Evolutionary conservation across 306 rosid species (phyloP), one percentile per base, ranked within the genome.

Genomic region (Prunus mongolica): DNA sequence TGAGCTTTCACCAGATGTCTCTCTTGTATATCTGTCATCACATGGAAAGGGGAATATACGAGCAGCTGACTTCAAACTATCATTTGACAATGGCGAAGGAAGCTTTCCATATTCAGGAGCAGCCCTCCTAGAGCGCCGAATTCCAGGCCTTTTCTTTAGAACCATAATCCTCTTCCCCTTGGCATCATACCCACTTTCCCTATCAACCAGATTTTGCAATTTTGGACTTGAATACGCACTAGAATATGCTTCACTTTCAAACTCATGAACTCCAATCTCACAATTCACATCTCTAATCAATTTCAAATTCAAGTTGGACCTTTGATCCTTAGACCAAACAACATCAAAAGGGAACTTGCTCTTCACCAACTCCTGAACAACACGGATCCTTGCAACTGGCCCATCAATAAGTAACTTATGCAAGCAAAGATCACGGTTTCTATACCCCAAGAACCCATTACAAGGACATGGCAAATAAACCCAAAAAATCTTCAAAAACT

Each of bases 381-480:
- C 83, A 52, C 61, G 75, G 79, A 96, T 82, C 77, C 72, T 87
- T 56, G 64, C 47, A 46, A 77, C 79, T 1, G 99, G 97, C 96
- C 88, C 81, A 15, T 84, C 87, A 74, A 76, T 16, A 62, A 96
- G 80, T 70, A 91, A 22, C 47, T 67, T 82, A 75, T 87, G 87
- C 52, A 87, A 75, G 80, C 99, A 96, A 47, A 88, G 73, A 70
- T 82, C 60, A 44, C 77, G 66, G 69, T 85, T 86, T 72, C 66
- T 82, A 79, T 25, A 87, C 63, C 98, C 98, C 16, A 91, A 87
- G 67, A 86, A 24, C 24, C 96, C 97, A 65, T 79, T 80, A 82
- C 99, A 96, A 65, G 96, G 94, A 73, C 99, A 93, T 6, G 96
- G 99, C 63, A 93, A 71, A 65, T 20, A 56, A 56, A 87, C 52